These are phyloP conservation scores for Salisapilia sapeloensis DNA, from an alignment of 352 stramenopile species.

Conservation along the genomic window DNA sequence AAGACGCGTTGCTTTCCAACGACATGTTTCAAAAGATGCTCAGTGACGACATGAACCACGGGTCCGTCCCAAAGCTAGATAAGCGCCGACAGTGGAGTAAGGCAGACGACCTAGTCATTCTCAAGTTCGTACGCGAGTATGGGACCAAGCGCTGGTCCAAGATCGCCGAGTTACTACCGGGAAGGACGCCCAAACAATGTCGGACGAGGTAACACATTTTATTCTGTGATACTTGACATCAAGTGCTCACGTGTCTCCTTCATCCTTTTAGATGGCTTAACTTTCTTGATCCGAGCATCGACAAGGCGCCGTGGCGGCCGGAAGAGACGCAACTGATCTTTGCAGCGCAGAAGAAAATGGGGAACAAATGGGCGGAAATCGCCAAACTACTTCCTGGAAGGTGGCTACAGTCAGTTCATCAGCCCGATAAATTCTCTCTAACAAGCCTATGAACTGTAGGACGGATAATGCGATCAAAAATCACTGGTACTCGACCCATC, in stretches of 20 bases:
- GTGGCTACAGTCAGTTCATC: conserved; percentile 2
- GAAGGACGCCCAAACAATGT: conserved; percentile 93
- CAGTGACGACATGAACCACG: too few species aligned
- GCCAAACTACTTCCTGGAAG: conserved; percentile 91
- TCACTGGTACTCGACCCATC: conserved; percentile 72
- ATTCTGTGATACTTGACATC: conserved; percentile 9
- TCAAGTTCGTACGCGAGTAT: conserved; percentile 47
- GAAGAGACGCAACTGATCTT: conserved; percentile 85
- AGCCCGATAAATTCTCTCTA: not conserved
- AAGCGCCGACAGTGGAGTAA: conserved; percentile 42
- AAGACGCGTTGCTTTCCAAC: too few species aligned
- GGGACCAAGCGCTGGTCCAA: conserved; percentile 84
- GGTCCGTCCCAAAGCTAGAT: conserved; percentile 7
- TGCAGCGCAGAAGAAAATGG: conserved; percentile 40
- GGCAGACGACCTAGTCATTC: conserved; percentile 46
- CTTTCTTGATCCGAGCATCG: conserved; percentile 87
- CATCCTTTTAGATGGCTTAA: conserved; percentile 69
- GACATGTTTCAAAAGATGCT: too few species aligned
- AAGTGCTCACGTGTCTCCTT: not conserved
- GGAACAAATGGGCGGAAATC: conserved; percentile 97
- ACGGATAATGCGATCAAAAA: conserved; percentile 81
- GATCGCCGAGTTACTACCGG: conserved; percentile 86
- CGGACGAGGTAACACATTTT: conserved; percentile 65
- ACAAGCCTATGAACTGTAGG: conserved; percentile 1
- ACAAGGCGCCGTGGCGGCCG: conserved; percentile 84